Evolutionary conservation across 495 filamentous ascomycete species (phyloP), one percentile per base, ranked within the genome.

Genomic region (Astrothelium subdiscretum): DNA sequence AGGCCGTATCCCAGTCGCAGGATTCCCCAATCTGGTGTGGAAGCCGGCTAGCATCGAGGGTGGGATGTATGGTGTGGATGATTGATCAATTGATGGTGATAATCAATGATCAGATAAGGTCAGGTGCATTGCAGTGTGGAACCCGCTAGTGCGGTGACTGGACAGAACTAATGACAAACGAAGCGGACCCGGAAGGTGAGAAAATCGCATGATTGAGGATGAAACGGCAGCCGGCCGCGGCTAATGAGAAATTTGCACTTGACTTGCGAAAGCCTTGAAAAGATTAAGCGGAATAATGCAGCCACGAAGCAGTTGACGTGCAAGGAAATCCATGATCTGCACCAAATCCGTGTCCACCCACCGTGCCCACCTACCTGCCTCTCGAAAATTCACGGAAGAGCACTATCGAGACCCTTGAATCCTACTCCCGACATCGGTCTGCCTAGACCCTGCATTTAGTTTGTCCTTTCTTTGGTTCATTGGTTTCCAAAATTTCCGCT

Each of bases 21-120:
- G 12, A 11, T 54, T 27, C 24, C 8, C 8, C 4, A 29, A 15
- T 11, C 3, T 2, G 24, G 15, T 24, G 11, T 8, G 5, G 5
- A 27, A 54, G 24, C 6, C 5, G n/a, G n/a, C 12, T 3, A 11
- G 48, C 12, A 27, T 26, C 5, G 2, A 27, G 3, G 48, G 15
- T 8, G 12, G 20, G 24, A 15, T 27, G 24, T 3, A 27, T 54
- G n/a, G 48, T 54, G 24, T 29, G 24, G 43, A 29, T 8, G 48
- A 54, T 54, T 54, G 48, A 54, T 54, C 5, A 20, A 54, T 54
- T 54, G 48, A 54, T 54, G 48, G 48, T 8, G 48, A 29, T 54
- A 54, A 54, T 54, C 48, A 27, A 54, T 5, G 48, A 54, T 54
- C 48, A 27, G 48, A 54, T 54, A 54, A 54, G 48, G 48, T 27